Evolutionary conservation across 2,329 filamentous ascomycete genomes (phyloP).

Genomic region (Xylaria sp.): DNA sequence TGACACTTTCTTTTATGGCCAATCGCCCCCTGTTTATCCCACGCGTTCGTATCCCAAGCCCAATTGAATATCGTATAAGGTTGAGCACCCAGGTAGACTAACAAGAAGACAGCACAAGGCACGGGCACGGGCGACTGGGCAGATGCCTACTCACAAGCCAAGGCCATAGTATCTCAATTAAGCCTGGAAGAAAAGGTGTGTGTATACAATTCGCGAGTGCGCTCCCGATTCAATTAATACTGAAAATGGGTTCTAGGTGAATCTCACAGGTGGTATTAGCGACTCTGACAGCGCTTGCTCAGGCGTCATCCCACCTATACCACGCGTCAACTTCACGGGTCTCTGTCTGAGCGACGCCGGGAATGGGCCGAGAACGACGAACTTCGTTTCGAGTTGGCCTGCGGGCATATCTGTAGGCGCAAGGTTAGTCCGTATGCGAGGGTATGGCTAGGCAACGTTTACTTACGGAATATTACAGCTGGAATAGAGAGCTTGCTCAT

Average conservation of each 20-base stretch:
- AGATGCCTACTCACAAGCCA: constrained; percentile 51
- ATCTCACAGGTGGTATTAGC: constrained; percentile 52
- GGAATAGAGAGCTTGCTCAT: constrained; percentile 78
- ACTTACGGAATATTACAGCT: constrained; percentile 53
- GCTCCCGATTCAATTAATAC: constrained; percentile 3
- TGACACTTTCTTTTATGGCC: constrained; percentile 52
- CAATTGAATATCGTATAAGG: background rate
- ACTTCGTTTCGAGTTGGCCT: constrained; percentile 57
- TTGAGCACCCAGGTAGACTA: constrained; percentile 20
- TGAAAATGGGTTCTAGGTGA: constrained; percentile 42
- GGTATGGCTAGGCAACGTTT: background rate
- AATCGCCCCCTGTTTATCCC: constrained; percentile 53
- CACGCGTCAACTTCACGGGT: constrained; percentile 54
- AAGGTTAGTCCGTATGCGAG: constrained; percentile 41
- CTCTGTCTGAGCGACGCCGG: constrained; percentile 54
- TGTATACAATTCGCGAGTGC: too few species aligned
- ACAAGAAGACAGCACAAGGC: constrained; percentile 44
- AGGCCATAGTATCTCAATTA: constrained; percentile 52
- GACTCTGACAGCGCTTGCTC: constrained; percentile 51
- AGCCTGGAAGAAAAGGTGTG: constrained; percentile 54
- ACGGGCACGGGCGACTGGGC: constrained; percentile 52
- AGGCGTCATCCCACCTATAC: constrained; percentile 55
- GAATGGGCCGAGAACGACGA: constrained; percentile 50
- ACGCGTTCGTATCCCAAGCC: constrained; percentile 45
- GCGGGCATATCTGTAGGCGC: constrained; percentile 70